Base-by-base conservation (phyloP, 768 basidiomycete species). In the Panellus pusillus region DNA sequence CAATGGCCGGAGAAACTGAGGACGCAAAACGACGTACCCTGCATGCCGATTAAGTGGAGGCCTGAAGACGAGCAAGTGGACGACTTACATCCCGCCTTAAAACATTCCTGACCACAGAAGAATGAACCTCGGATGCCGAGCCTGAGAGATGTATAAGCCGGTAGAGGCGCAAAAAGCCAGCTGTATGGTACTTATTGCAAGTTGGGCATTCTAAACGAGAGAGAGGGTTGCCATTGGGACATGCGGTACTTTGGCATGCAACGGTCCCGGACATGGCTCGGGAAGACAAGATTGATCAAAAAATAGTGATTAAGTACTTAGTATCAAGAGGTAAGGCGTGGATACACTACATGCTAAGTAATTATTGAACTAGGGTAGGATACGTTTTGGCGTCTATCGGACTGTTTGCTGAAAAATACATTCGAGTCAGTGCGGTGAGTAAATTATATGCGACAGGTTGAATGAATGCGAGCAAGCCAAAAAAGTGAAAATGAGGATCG, bases 71-170 rank as follows among this genome's bases (percentile, higher is more conserved):
- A 58, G 52, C 42, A 27, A 52, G 55, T 14, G 43, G 53, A 17
- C 17, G 36, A 78, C 93, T 76, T 69, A 95, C 96, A 98, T 69
- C 82, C 87, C 43, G 86, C 81, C 72, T 97, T 98, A 82, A 98
- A 98, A 73, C 96, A 98, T 46, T 91, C 92, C 70, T 98, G 96
- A 20, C 86, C 84, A 61, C 96, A 98, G 73, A 95, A 98, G 68
- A 88, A 90, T 29, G 91, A 93, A 28, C 91, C 89, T 44, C 78
- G 79, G 58, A 93, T 87, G 47, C 88, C 89, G 31, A 93, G 76
- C 67, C 91, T 93, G 35, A 55, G 58, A 62, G 50, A 58, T 45
- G n/a, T 17, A 27, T 41, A n/a, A 40, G 43, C 18, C 38, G 42
- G 46, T 29, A 13, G 9, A 37, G 52, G 51, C 39, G n/a, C 36